phyloP scores from a whole-genome alignment of 2,329 filamentous ascomycete species.

The Annulohypoxylon truncatum region DNA sequence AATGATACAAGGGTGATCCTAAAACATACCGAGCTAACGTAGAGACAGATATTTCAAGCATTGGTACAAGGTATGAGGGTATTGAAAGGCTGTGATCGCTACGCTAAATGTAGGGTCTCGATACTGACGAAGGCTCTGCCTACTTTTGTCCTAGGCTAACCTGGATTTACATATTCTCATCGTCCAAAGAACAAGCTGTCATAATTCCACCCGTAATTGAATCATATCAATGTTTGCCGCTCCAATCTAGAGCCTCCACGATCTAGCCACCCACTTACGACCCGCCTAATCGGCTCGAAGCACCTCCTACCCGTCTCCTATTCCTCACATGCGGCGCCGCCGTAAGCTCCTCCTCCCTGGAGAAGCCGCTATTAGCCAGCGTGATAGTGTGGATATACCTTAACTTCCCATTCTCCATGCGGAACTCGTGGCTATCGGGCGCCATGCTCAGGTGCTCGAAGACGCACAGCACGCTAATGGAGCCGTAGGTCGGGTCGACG shows the following conservation, averaged over 20 bases:
- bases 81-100: not conserved
- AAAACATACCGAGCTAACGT: not conserved
- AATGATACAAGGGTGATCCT: not conserved
- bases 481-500: constrained; percentile 48
- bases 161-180: not conserved
- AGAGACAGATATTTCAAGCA: not conserved
- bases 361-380: constrained; percentile 38
- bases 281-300: constrained; percentile 2
- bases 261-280: not conserved
- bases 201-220: too few species aligned
- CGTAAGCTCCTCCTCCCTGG: not conserved
- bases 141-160: not conserved
- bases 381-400: constrained; percentile 50
- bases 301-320: constrained; percentile 12
- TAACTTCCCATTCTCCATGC: constrained; percentile 47
- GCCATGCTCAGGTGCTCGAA: constrained; percentile 48
- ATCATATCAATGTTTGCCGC: too few species aligned
- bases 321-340: constrained; percentile 1
- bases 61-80: not conserved
- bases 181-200: not conserved
- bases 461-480: constrained; percentile 48
- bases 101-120: not conserved
- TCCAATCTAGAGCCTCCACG: not conserved
- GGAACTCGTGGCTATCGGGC: constrained; percentile 49
- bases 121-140: not conserved